Evolutionary conservation across 257 asterid genomes (phyloP), one percentile per base, ranked within the genome.

Genomic region (Ligustrum vulgare): DNA sequence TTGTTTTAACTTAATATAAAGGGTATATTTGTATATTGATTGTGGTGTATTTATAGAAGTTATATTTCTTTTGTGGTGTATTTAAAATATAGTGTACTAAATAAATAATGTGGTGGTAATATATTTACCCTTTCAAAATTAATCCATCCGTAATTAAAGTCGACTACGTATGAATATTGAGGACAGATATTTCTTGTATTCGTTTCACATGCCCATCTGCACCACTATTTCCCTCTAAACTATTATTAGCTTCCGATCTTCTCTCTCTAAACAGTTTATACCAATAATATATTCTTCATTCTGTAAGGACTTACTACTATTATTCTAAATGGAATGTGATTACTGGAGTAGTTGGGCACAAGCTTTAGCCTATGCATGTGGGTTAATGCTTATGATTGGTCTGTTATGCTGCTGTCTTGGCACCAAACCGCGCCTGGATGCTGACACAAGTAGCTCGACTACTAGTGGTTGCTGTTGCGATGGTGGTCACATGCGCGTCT

Each of bases 401-500:
- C 72, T 82, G 72, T 76, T 74, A 25, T 85, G 79, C 80, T 83
- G 89, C 70, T 85, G 86, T 77, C 76, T 86, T 60, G 73, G 62
- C 77, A 74, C 69, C 83, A 81, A 77, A 33, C 84, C 82, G 0
- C 77, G 75, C n/a, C 84, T 71, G 1, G 84, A 77, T 3, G 82
- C 82, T n/a, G 36, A 39, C 65, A 68, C 63, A 64, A 56, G 34
- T 77, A 72, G 67, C 78, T 36, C 78, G 79, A 70, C 71, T 78
- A 70, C 71, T 9, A 85, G 81, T 2, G 83, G 81, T 35, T 74
- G 81, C 70, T 25, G 77, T 70, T 84, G 88, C 63, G 82, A 84
- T 56, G 87, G 81, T 25, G 85, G 83, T 39, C 80, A 83, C 66
- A 12, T 75, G 58, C 79, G 83, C 31, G 83, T 78, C n/a, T 71